Evolutionary conservation across 1,139 yeast genomes (phyloP), one percentile per base, ranked within the genome.

Genomic region (Lodderomyces theae): DNA sequence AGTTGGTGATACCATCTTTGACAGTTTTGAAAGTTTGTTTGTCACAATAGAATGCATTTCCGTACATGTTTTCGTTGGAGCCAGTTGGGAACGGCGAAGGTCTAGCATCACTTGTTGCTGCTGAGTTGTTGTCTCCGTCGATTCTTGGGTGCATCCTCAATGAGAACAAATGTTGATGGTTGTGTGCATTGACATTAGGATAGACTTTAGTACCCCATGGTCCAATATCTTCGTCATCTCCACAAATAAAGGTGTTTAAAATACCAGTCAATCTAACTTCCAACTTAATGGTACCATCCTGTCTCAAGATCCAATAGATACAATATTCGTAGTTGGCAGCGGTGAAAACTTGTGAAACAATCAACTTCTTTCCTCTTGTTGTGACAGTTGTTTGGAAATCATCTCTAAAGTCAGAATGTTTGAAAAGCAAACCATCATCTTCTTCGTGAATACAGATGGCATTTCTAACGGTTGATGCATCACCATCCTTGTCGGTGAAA

Each of bases 301-400:
- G 90, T 70, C 85, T 78, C 63, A 85, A 81, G 48, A 74, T 79
- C 89, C 89, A 85, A 72, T 85, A 85, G 57, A 85, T 72, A 64
- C 89, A 82, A 68, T 85, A 85, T 66, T 86, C 94, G 61, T 85
- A 85, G 71, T 85, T 85, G 36, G 90, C 88, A 53, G 92, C 92
- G 37, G 94, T 85, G 64, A 84, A 85, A 58, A 85, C 82, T 64
- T 85, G 92, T 19, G 90, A 82, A 43, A 85, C 66, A 48, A 85
- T 76, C 60, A 85, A 75, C 62, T 77, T 80, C 53, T 84, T 82
- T 43, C 87, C 86, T 66, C 95, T 78, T 38, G 89, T 80, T 42
- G 80, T 83, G 48, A 84, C 77, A 29, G 85, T 78, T 40, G 92
- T 84, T 50, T 79, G 82, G 66, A 82, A 83, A 56, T 75, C 81